phyloP scores from a whole-genome alignment of 2,329 filamentous ascomycete genomes.

The Xylaria polymorpha region DNA sequence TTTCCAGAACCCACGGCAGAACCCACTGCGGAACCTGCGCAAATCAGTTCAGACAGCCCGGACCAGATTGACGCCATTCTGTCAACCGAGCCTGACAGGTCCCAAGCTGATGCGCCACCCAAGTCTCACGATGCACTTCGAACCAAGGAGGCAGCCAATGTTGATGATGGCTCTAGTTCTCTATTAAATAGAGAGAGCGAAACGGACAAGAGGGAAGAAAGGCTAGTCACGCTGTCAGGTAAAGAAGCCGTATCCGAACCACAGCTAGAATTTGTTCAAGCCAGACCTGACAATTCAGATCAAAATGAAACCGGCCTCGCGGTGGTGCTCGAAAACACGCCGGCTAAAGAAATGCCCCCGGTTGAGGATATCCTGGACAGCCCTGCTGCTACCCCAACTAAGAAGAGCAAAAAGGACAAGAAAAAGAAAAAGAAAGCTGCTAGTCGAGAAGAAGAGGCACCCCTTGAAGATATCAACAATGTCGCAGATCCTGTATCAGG shows the following conservation, averaged over 20 bases:
- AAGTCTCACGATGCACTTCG: slow-evolving; percentile 13
- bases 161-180: slow-evolving; percentile 30
- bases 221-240: slow-evolving; percentile 36
- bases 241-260: slow-evolving; percentile 23
- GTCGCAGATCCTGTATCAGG: background rate
- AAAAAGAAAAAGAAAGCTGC: slow-evolving; percentile 52
- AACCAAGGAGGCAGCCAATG: slow-evolving; percentile 20
- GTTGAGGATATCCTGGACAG: slow-evolving; percentile 18
- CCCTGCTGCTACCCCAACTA: slow-evolving; percentile 32
- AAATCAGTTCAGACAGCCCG: slow-evolving; percentile 5
- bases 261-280: slow-evolving; percentile 24
- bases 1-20: slow-evolving; percentile 22
- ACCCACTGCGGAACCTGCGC: background rate
- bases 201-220: slow-evolving; percentile 50
- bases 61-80: slow-evolving; percentile 1
- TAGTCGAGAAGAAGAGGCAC: slow-evolving; percentile 11
- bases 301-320: background rate
- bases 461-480: background rate
- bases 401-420: slow-evolving; percentile 52
- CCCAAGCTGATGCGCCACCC: too few relatives aligned
- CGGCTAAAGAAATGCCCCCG: slow-evolving; percentile 8
- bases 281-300: background rate
- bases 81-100: background rate
- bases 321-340: background rate
- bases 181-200: slow-evolving; percentile 41